These are phyloP conservation scores for Plasmodium berghei DNA, from an alignment of 169 alveolate genomes.

Conservation along the genomic window DNA sequence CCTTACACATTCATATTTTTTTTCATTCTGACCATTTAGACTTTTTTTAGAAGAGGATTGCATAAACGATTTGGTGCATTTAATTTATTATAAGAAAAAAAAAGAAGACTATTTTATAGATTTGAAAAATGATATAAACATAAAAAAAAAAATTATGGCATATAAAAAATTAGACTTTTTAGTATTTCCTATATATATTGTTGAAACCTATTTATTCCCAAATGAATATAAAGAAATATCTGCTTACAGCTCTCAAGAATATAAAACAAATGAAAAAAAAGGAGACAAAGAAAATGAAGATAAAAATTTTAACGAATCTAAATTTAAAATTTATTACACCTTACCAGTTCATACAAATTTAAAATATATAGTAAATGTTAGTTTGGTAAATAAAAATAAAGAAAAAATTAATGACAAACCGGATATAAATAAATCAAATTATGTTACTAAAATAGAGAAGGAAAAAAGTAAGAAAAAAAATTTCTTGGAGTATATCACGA, in stretches of 20 bases:
- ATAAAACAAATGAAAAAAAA: background rate
- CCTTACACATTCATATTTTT: background rate
- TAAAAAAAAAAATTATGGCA: constrained; percentile 61
- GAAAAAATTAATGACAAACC: background rate
- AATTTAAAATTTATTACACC: constrained; percentile 67
- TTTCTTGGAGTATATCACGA: background rate
- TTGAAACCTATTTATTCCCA: constrained; percentile 68
- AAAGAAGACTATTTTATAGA: background rate
- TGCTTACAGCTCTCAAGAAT: constrained; percentile 36
- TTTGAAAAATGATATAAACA: constrained; percentile 15
- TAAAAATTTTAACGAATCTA: background rate
- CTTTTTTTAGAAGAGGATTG: constrained; percentile 23
- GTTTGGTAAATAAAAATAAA: constrained; percentile 4
- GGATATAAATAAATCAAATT: background rate
- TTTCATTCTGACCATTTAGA: background rate
- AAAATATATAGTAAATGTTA: constrained; percentile 49
- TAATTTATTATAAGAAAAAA: constrained; percentile 47
- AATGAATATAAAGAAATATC: constrained; percentile 24
- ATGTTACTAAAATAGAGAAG: background rate
- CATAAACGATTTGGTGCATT: constrained; percentile 41
- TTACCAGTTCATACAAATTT: constrained; percentile 58
- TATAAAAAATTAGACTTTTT: constrained; percentile 39
- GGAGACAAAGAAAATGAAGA: background rate
- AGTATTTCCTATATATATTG: constrained; percentile 33
- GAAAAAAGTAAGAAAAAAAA: background rate